These are phyloP conservation scores for Termitomyces sp. DNA, from an alignment of 768 basidiomycete genomes.

Conservation along the genomic window DNA sequence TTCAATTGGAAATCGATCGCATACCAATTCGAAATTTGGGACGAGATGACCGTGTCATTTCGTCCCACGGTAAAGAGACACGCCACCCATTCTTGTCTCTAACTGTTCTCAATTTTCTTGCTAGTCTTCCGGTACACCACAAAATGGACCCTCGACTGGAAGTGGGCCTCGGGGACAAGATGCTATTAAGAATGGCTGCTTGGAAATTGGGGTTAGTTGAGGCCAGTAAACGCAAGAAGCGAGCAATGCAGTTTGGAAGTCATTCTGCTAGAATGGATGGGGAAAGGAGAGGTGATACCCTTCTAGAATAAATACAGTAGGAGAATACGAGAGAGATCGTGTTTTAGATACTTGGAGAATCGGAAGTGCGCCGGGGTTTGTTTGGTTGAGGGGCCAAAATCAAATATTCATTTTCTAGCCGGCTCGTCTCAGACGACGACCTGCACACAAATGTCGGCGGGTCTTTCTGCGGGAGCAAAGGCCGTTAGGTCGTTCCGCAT, in stretches of 20 bases:
- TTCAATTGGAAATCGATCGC: constrained; percentile 86
- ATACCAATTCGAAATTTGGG: constrained; percentile 90
- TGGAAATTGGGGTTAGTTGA: constrained; percentile 70
- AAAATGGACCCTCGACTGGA: constrained; percentile 79
- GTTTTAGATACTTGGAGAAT: too few species aligned
- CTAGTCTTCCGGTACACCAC: constrained; percentile 71
- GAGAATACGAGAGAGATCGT: background rate
- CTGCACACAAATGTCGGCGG: constrained; percentile 11
- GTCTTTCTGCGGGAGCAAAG: constrained; percentile 10
- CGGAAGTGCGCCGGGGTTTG: background rate
- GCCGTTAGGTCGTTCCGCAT: constrained; percentile 45
- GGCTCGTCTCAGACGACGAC: background rate
- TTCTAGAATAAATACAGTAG: constrained; percentile 24
- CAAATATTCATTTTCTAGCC: background rate
- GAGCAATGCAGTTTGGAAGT: constrained; percentile 97
- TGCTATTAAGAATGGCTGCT: constrained; percentile 72
- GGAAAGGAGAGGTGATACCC: constrained; percentile 50
- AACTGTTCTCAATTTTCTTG: constrained; percentile 72
- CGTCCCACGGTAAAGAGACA: constrained; percentile 88
- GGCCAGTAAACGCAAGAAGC: constrained; percentile 77
- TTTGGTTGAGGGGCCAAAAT: background rate
- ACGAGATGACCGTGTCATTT: constrained; percentile 91
- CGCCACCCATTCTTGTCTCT: constrained; percentile 90
- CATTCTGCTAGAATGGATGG: constrained; percentile 84
- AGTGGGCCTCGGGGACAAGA: constrained; percentile 87